A percentile compares a stretch with the other conserved stretches of the same genome.
Evolutionary conservation across 768 basidiomycete species (phyloP).

Genomic region (Lentinus tigrinus): DNA sequence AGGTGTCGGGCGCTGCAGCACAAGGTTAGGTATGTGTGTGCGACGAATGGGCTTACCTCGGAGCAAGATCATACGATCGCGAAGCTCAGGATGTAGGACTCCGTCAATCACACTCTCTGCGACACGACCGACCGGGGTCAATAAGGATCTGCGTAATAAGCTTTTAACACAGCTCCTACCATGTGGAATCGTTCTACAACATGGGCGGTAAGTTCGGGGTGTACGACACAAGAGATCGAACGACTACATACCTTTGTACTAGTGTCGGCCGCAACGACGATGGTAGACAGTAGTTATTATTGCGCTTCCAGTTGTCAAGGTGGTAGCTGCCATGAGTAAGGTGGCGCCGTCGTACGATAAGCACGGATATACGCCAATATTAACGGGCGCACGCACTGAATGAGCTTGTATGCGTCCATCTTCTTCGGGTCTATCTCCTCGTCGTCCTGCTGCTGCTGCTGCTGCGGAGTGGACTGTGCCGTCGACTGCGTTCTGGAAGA

Average conservation of each 20-base stretch:
- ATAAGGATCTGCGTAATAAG: constrained; percentile 5
- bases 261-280: constrained; percentile 83
- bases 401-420: constrained; percentile 78
- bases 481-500: constrained; percentile 21
- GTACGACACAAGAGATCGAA: not conserved
- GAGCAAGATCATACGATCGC: constrained; percentile 88
- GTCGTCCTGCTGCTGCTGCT: constrained; percentile 35
- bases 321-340: constrained; percentile 61
- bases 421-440: constrained; percentile 72
- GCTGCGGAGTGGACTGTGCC: not conserved
- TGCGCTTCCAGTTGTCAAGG: constrained; percentile 84
- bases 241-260: constrained; percentile 65
- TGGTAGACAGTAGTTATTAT: constrained; percentile 84
- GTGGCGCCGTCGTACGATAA: not conserved
- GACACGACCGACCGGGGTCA: constrained; percentile 3
- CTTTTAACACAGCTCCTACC: constrained; percentile 42
- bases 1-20: not conserved
- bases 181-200: constrained; percentile 74
- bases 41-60: constrained; percentile 52
- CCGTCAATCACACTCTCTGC: constrained; percentile 89
- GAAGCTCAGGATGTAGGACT: constrained; percentile 83
- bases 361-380: not conserved
- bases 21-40: constrained; percentile 6
- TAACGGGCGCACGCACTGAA: constrained; percentile 49
- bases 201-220: constrained; percentile 7